Evolutionary conservation across 208 protist species (phyloP).

Genomic region (Trypanosoma cruzi): DNA sequence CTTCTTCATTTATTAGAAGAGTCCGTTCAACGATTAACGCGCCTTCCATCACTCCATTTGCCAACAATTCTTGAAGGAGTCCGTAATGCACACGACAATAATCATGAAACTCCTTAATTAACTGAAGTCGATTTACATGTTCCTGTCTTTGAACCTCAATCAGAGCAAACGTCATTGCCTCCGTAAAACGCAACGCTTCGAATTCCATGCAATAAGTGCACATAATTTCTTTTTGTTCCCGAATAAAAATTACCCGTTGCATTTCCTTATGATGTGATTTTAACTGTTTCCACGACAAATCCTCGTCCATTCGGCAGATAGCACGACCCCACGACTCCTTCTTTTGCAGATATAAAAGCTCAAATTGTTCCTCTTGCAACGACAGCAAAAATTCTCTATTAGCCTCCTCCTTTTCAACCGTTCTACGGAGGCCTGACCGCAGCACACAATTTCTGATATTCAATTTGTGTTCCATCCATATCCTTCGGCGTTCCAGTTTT

Average conservation of each 20-base stretch:
- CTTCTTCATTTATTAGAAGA: constrained; percentile 1
- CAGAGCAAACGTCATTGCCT: not conserved
- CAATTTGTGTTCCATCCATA: constrained; percentile 36
- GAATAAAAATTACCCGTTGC: not conserved
- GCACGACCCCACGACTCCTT: not conserved
- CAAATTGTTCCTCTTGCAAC: not conserved
- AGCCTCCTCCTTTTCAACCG: not conserved
- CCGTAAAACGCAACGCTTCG: not conserved
- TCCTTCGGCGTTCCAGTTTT: constrained; percentile 43
- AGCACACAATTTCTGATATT: constrained; percentile 13
- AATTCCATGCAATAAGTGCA: not conserved
- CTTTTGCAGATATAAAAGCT: not conserved
- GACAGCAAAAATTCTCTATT: not conserved
- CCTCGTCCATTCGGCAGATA: not conserved
- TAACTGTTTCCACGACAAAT: constrained; percentile 4
- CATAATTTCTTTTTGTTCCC: not conserved
- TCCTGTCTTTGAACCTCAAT: not conserved
- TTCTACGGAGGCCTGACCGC: not conserved
- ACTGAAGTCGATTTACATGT: not conserved
- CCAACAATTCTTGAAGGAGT: not conserved
- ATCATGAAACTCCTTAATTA: not conserved
- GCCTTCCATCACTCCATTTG: not conserved
- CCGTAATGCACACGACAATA: not conserved
- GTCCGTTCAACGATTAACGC: not conserved
- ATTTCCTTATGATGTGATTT: not conserved